Base-by-base conservation (phyloP, 768 basidiomycete genomes). In the Tephrocybe rancida region DNA sequence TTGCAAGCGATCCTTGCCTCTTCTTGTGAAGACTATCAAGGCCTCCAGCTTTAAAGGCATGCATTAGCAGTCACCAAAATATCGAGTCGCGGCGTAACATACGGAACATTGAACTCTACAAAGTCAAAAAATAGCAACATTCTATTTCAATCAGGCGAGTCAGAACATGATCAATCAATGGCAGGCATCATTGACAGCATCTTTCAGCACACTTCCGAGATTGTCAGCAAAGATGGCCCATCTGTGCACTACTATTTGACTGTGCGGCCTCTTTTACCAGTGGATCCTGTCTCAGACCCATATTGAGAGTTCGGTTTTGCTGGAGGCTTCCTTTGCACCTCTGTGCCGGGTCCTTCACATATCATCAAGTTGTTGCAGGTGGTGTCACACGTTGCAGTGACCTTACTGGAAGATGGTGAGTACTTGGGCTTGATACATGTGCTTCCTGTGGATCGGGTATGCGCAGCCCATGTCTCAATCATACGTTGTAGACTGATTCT, bases 111-210 rank as follows among this genome's bases (percentile, higher is more conserved):
- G 3, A 50, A 29, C 9, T 50, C 54, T 22, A 8, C n/a, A 30
- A 45, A 25, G 13, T 50, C 22, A 27, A 49, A 41, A 39, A 46
- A 55, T 38, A 55, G 54, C 27, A 50, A 49, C n/a, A 46, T 55
- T 19, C 18, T 55, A n/a, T 1, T 55, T 55, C 27, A 37, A 30
- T 5, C 48, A 10, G 16, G 26, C 44, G 6, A 14, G n/a, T 11
- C 27, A 30, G 21, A 37, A 41, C 29, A 22, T 18, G 21, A 34
- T 2, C 27, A 51, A 11, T n/a, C 29, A 4, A 3, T 10, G 21
- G 34, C 52, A 5, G 45, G 25, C 16, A 48, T 54, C 34, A 10
- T 25, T 14, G 26, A 30, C n/a, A n/a, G n/a, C 8, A 54, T 54
- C 8, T 54, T 54, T 22, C 45, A 47, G 41, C 35, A 52, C 19